phyloP scores from a whole-genome alignment of 73 alveolate species.

The Breviolum minutum region DNA sequence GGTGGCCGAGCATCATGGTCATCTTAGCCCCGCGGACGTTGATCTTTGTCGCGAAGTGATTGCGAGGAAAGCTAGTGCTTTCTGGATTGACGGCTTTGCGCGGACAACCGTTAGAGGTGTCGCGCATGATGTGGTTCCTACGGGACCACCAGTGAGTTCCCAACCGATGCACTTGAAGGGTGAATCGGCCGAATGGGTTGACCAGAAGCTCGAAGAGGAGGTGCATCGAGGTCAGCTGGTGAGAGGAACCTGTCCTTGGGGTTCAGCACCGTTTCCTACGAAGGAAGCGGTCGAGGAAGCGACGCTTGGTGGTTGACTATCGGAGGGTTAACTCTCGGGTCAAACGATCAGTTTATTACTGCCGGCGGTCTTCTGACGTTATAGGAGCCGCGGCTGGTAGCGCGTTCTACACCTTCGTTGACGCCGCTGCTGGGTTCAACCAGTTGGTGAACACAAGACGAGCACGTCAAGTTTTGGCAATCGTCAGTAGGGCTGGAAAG shows the following conservation, averaged over 20 bases:
- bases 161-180: constrained; percentile 2
- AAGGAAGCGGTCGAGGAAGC: background rate
- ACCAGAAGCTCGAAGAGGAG: background rate
- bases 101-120: background rate
- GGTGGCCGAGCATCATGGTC: background rate
- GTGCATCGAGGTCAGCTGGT: constrained; percentile 5
- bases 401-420: too few species aligned
- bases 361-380: too few species aligned
- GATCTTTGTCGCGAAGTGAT: background rate
- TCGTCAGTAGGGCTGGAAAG: constrained; percentile 23
- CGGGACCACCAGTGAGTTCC: background rate
- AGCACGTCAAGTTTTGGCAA: background rate
- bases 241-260: constrained; percentile 24
- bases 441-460: background rate
- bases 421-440: constrained; percentile 13
- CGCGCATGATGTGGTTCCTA: constrained; percentile 16
- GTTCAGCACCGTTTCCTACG: constrained; percentile 26
- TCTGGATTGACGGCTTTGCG: background rate
- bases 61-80: background rate
- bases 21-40: background rate
- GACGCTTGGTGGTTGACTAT: constrained; percentile 37
- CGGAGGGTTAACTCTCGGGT: too few species aligned
- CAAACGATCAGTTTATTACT: too few species aligned
- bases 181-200: constrained; percentile 1
- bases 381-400: too few species aligned